Evolutionary conservation across 495 filamentous ascomycete genomes (phyloP).

Genomic region (Aspergillus taichungensis): DNA sequence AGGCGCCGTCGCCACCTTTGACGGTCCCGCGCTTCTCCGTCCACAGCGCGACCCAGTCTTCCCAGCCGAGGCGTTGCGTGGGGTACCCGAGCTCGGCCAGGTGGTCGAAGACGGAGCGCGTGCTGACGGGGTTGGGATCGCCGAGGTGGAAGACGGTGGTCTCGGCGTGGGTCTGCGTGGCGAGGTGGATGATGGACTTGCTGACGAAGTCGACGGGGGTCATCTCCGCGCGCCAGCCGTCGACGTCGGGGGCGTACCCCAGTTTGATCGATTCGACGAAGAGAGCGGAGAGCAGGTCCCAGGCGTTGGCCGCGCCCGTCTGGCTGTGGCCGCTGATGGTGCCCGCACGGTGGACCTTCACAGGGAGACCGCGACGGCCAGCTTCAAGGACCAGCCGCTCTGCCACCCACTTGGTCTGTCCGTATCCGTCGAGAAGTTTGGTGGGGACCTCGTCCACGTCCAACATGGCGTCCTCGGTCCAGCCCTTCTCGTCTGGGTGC

Average conservation of each 20-base stretch:
- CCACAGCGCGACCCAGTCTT: slow-evolving; percentile 58
- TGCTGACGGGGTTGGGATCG: slow-evolving; percentile 53
- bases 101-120: slow-evolving; percentile 44
- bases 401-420: slow-evolving; percentile 61
- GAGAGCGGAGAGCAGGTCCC: slow-evolving; percentile 56
- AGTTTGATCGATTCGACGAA: slow-evolving; percentile 59
- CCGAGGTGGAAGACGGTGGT: slow-evolving; percentile 57
- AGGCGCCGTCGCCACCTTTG: slow-evolving; percentile 52
- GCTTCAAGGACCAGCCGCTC: slow-evolving; percentile 59
- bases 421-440: slow-evolving; percentile 53
- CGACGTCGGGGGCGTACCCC: slow-evolving; percentile 51
- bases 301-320: slow-evolving; percentile 57
- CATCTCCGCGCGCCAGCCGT: slow-evolving; percentile 64
- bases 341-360: slow-evolving; percentile 52
- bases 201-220: slow-evolving; percentile 64
- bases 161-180: slow-evolving; percentile 41
- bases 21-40: slow-evolving; percentile 44
- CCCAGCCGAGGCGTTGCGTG: slow-evolving; percentile 47
- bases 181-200: slow-evolving; percentile 52
- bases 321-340: slow-evolving; percentile 58
- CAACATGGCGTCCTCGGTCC: slow-evolving; percentile 51
- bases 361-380: slow-evolving; percentile 47
- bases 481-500: slow-evolving; percentile 40
- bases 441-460: slow-evolving; percentile 49
- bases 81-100: slow-evolving; percentile 53